Conservation (phyloP, 176 grass and related monocot species). For the Cymbopogon citratus region DNA sequence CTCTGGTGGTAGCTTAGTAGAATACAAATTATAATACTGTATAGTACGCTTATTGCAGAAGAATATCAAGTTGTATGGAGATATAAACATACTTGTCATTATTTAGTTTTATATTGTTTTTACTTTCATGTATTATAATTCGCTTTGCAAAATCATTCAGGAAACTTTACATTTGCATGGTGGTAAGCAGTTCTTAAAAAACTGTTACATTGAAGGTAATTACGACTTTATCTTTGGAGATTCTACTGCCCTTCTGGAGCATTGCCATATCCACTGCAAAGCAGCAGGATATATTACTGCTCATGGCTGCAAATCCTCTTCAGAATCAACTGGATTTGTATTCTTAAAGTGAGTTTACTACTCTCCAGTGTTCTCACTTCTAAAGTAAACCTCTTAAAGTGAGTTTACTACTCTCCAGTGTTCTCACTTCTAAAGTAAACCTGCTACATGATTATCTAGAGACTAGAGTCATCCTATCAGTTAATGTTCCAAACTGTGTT, state of each 20-base stretch:
- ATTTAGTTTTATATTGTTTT: neutral
- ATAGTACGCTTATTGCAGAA: neutral
- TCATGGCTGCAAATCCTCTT: constrained; percentile 75
- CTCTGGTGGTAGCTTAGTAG: neutral
- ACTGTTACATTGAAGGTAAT: constrained; percentile 85
- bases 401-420: neutral
- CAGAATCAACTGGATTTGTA: constrained; percentile 80
- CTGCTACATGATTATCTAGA: neutral
- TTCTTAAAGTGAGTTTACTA: too few relatives aligned
- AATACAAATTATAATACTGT: too few relatives aligned
- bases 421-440: neutral
- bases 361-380: too few relatives aligned
- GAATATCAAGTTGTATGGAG: neutral
- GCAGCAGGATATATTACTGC: constrained; percentile 70
- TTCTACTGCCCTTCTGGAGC: constrained; percentile 76
- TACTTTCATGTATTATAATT: neutral
- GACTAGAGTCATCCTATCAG: neutral
- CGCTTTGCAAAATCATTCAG: constrained; percentile 23
- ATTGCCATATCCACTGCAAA: constrained; percentile 95
- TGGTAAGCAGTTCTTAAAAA: constrained; percentile 86
- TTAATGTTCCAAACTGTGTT: neutral
- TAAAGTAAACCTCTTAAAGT: too few relatives aligned
- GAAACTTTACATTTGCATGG: constrained; percentile 85
- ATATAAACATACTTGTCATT: neutral
- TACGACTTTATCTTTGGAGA: constrained; percentile 91